These are phyloP conservation scores for Prasinococcaceae sp. DNA, from an alignment of 139 green algal species.

Conservation along the genomic window DNA sequence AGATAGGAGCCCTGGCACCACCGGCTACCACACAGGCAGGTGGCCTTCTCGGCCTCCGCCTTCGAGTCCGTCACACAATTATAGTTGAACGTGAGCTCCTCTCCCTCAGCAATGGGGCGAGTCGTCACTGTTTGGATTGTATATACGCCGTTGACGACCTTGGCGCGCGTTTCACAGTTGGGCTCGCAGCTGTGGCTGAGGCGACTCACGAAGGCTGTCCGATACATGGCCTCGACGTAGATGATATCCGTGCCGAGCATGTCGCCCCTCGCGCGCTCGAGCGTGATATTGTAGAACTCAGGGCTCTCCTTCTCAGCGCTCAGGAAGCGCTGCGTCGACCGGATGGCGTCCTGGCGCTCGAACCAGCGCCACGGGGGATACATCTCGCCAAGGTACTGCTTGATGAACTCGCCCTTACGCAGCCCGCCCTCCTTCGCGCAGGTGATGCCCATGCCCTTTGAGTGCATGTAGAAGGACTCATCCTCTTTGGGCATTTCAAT, in stretches of 20 bases:
- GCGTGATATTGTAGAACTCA: slow-evolving; percentile 90
- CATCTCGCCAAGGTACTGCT: slow-evolving; percentile 86
- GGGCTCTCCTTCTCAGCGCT: slow-evolving; percentile 49
- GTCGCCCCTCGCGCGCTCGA: slow-evolving; percentile 50
- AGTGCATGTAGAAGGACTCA: slow-evolving; percentile 76
- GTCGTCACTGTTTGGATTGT: neutral
- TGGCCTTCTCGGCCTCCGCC: slow-evolving; percentile 20
- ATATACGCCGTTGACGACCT: neutral
- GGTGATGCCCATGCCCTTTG: slow-evolving; percentile 63
- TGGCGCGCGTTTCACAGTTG: slow-evolving; percentile 60
- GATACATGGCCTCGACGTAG: slow-evolving; percentile 69
- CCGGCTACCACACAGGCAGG: slow-evolving; percentile 20
- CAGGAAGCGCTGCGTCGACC: slow-evolving; percentile 33
- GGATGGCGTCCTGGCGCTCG: slow-evolving; percentile 79
- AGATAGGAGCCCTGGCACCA: slow-evolving; percentile 22
- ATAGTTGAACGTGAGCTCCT: slow-evolving; percentile 30
- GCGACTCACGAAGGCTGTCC: slow-evolving; percentile 62
- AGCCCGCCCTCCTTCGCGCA: slow-evolving; percentile 47
- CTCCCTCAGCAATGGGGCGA: slow-evolving; percentile 4
- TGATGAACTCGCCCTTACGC: slow-evolving; percentile 60
- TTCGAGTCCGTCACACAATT: slow-evolving; percentile 22
- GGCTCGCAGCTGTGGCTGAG: slow-evolving; percentile 86
- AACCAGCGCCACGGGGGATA: slow-evolving; percentile 85
- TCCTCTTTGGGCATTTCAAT: too few relatives aligned
- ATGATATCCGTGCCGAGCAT: neutral